Evolutionary conservation across 2,329 filamentous ascomycete species (phyloP).

Genomic region (Colletotrichum somersetense): DNA sequence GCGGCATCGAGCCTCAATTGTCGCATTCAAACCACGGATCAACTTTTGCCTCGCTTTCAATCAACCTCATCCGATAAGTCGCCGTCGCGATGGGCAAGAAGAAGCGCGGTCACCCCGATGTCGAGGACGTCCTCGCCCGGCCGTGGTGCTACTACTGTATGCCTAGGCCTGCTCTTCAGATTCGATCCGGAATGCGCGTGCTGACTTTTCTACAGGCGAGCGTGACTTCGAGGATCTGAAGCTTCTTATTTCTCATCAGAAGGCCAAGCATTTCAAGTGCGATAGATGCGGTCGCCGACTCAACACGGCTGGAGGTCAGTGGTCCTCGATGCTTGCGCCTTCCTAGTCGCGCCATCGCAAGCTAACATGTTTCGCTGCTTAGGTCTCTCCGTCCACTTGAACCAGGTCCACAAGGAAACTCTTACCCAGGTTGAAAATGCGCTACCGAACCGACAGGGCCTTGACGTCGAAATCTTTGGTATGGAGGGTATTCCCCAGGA

Average conservation of each 20-base stretch:
- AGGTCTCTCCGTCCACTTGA: conserved; percentile 97
- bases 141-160: conserved; percentile 98
- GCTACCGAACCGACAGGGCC: conserved; percentile 83
- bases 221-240: conserved; percentile 98
- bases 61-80: background rate
- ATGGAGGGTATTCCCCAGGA: conserved; percentile 97
- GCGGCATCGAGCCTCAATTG: background rate
- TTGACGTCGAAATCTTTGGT: conserved; percentile 96
- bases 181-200: background rate
- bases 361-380: conserved; percentile 40
- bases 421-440: conserved; percentile 92
- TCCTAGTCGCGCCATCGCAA: background rate
- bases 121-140: conserved; percentile 88
- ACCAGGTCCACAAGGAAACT: conserved; percentile 97
- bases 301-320: conserved; percentile 92
- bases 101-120: conserved; percentile 85
- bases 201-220: conserved; percentile 69
- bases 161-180: conserved; percentile 43
- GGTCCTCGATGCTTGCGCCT: conserved; percentile 2
- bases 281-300: conserved; percentile 88
- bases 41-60: no score
- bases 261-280: conserved; percentile 99
- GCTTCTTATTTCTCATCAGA: conserved; percentile 96
- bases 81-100: conserved; percentile 82
- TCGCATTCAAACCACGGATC: background rate